A percentile compares a stretch with the other conserved stretches of the same genome.
These are phyloP conservation scores for Ceratocystis diversiconidia DNA, from an alignment of 2,329 filamentous ascomycete species.

Conservation along the genomic window DNA sequence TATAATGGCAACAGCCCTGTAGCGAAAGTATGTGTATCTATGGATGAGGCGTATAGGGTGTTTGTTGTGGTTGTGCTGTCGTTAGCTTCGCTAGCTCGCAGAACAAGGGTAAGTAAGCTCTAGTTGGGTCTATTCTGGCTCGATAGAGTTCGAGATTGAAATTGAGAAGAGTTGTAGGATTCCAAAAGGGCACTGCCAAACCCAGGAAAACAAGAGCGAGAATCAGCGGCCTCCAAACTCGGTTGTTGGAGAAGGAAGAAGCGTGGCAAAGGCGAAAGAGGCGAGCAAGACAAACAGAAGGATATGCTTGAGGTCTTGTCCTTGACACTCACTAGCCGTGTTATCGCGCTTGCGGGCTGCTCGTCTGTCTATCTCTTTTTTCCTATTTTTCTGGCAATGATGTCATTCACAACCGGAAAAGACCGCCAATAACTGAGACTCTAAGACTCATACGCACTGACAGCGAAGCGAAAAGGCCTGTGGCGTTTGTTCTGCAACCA, in stretches of 20 bases:
- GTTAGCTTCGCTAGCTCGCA: neutral
- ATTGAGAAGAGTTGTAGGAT: neutral
- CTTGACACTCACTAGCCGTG: neutral
- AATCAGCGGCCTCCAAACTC: neutral
- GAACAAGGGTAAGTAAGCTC: neutral
- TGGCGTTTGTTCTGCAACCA: neutral
- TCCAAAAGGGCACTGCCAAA: neutral
- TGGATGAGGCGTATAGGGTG: neutral
- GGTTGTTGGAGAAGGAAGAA: neutral
- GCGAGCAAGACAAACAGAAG: neutral
- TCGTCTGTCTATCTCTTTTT: neutral
- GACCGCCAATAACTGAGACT: neutral
- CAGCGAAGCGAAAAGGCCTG: neutral
- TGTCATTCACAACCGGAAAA: neutral
- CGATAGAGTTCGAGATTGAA: neutral
- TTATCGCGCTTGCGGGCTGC: neutral
- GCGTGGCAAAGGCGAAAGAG: neutral
- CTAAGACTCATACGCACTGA: conserved; percentile 1
- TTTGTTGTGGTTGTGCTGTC: neutral
- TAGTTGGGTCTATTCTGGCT: neutral
- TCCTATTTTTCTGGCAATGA: neutral
- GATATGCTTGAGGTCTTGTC: neutral
- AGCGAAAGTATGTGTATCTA: neutral
- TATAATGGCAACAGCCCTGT: neutral
- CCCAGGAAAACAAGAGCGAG: neutral